Evolutionary conservation across 2,329 filamentous ascomycete genomes (phyloP).

Genomic region (Cercospora sp.): DNA sequence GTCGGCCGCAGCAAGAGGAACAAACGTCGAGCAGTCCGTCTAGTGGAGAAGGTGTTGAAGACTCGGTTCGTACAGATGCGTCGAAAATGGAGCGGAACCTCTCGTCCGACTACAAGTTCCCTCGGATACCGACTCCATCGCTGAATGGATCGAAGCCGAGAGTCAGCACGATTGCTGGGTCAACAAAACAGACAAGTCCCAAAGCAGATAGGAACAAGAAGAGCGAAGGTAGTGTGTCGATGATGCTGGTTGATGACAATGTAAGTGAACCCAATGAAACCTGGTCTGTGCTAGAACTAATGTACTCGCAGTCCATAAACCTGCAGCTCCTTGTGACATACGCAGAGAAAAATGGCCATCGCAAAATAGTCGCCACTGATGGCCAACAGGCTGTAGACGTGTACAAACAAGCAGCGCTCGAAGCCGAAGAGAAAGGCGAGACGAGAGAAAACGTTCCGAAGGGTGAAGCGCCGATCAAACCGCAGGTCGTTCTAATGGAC

Average conservation of each 20-base stretch:
- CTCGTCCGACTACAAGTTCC: slow-evolving; percentile 27
- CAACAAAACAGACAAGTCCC: slow-evolving; percentile 12
- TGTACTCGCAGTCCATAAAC: slow-evolving; percentile 33
- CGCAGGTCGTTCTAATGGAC: slow-evolving; percentile 47
- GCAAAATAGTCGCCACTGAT: slow-evolving; percentile 48
- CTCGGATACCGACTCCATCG: slow-evolving; percentile 26
- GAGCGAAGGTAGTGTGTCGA: slow-evolving; percentile 26
- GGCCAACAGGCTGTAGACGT: slow-evolving; percentile 53
- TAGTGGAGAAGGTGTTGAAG: neutral
- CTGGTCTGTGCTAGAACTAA: neutral
- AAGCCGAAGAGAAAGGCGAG: slow-evolving; percentile 9
- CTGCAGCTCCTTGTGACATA: slow-evolving; percentile 38
- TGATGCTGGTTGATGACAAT: slow-evolving; percentile 41
- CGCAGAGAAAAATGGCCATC: slow-evolving; percentile 42
- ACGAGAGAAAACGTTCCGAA: neutral
- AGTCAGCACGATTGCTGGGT: slow-evolving; percentile 9
- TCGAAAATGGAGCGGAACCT: slow-evolving; percentile 20
- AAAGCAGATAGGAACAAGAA: slow-evolving; percentile 15
- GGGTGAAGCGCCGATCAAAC: slow-evolving; percentile 15
- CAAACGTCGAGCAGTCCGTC: slow-evolving; percentile 7
- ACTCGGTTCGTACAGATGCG: neutral
- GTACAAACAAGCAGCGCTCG: slow-evolving; percentile 37
- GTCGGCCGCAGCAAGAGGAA: neutral
- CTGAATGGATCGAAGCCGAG: slow-evolving; percentile 23
- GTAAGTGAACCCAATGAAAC: slow-evolving; percentile 18